Evolutionary conservation across 129 eudicot species (phyloP).

Genomic region (Flaveria trinervia): DNA sequence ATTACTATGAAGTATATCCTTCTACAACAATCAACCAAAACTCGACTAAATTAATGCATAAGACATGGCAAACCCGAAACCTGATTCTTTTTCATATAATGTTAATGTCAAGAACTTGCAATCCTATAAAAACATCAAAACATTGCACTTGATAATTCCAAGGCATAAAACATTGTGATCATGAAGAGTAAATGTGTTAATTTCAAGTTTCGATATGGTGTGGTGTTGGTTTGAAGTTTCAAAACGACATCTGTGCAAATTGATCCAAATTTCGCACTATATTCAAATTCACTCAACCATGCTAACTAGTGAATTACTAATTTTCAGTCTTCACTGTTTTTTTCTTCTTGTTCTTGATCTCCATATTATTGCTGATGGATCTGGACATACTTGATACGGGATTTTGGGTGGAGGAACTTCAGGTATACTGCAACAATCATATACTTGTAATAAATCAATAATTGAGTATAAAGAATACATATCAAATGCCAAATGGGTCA

Average conservation of each 20-base stretch:
- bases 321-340: constrained; percentile 19
- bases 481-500: too few species aligned
- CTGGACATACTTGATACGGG: constrained; percentile 80
- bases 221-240: constrained; percentile 16
- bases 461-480: background rate
- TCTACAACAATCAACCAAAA: too few species aligned
- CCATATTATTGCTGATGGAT: constrained; percentile 85
- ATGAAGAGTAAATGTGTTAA: constrained; percentile 32
- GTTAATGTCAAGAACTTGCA: background rate
- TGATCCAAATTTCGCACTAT: constrained; percentile 13
- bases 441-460: background rate
- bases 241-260: background rate
- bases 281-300: constrained; percentile 18
- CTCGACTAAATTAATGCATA: background rate
- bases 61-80: background rate
- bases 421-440: constrained; percentile 58
- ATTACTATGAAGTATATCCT: too few species aligned
- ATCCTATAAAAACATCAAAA: background rate
- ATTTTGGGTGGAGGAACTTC: constrained; percentile 61
- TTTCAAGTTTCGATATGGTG: constrained; percentile 22
- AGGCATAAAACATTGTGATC: constrained; percentile 11
- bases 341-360: constrained; percentile 62
- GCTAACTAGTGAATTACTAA: constrained; percentile 12
- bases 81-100: background rate
- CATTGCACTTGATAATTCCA: background rate